Conservation (phyloP, 108 stramenopile genomes). For the Cyclotella choctawhatcheeana region DNA sequence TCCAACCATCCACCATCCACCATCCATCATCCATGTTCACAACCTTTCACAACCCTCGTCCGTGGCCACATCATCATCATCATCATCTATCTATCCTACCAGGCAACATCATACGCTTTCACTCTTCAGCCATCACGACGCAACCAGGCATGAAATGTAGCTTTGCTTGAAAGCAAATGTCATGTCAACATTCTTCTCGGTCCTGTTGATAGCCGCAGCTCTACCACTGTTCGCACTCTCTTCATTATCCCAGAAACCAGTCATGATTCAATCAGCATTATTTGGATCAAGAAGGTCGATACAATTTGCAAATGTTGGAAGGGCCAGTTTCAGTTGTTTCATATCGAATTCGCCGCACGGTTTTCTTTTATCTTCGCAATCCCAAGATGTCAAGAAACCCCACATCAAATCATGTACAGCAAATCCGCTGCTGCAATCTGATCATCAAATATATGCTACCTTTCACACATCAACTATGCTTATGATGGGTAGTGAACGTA, state of each 20-base stretch:
- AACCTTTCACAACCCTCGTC: not conserved
- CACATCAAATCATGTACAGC: not conserved
- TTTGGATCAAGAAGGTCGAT: not conserved
- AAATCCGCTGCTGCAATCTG: not conserved
- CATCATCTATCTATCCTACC: not conserved
- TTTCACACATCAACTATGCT: slow-evolving; percentile 37
- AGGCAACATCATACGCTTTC: not conserved
- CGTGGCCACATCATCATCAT: not conserved
- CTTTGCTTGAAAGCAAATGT: not conserved
- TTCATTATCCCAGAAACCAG: no score
- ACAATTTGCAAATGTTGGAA: not conserved
- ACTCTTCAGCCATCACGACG: no score
- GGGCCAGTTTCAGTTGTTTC: no score
- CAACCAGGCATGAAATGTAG: no score
- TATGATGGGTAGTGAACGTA: slow-evolving; percentile 32
- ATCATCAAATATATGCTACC: not conserved
- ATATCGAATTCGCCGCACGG: no score
- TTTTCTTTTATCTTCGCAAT: no score
- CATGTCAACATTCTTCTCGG: not conserved
- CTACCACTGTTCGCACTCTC: not conserved
- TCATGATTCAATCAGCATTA: no score
- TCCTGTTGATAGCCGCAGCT: slow-evolving; percentile 11
- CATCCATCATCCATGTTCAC: not conserved
- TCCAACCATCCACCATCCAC: no score
- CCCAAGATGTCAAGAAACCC: not conserved